A percentile compares a stretch with the other conserved stretches of the same genome.
phyloP scores from a whole-genome alignment of 805 yeast species.

The Jamesozyma jinghongensis region DNA sequence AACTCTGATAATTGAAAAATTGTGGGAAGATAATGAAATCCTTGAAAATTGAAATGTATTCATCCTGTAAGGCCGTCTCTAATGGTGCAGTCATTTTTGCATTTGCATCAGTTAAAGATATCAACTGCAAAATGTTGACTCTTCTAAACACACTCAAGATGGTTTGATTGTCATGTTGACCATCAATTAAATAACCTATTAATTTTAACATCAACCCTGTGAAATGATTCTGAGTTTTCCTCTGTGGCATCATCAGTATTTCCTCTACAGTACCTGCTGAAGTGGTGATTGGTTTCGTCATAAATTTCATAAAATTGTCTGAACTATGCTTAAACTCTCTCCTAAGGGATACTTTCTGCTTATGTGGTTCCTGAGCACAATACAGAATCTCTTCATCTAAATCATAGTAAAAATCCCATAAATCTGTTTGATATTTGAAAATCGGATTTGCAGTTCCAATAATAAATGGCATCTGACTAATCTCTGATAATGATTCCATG shows the following conservation, averaged over 20 bases:
- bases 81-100: neutral
- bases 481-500: constrained; percentile 24
- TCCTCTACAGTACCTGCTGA: neutral
- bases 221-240: neutral
- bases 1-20: constrained; percentile 18
- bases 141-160: constrained; percentile 22
- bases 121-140: constrained; percentile 28
- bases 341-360: constrained; percentile 3
- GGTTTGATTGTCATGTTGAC: constrained; percentile 26
- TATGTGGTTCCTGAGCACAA: constrained; percentile 3
- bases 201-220: constrained; percentile 11
- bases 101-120: constrained; percentile 15
- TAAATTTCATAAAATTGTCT: constrained; percentile 9
- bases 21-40: constrained; percentile 30
- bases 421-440: constrained; percentile 42
- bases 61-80: constrained; percentile 23
- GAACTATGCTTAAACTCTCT: constrained; percentile 9
- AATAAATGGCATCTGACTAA: constrained; percentile 29
- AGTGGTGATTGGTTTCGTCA: constrained; percentile 3
- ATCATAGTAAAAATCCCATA: constrained; percentile 58
- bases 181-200: constrained; percentile 13
- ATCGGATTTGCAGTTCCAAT: constrained; percentile 65
- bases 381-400: constrained; percentile 42
- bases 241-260: neutral
- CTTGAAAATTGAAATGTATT: constrained; percentile 25